phyloP scores from a whole-genome alignment of 768 basidiomycete genomes.

The Xerocomellus chrysenteron region DNA sequence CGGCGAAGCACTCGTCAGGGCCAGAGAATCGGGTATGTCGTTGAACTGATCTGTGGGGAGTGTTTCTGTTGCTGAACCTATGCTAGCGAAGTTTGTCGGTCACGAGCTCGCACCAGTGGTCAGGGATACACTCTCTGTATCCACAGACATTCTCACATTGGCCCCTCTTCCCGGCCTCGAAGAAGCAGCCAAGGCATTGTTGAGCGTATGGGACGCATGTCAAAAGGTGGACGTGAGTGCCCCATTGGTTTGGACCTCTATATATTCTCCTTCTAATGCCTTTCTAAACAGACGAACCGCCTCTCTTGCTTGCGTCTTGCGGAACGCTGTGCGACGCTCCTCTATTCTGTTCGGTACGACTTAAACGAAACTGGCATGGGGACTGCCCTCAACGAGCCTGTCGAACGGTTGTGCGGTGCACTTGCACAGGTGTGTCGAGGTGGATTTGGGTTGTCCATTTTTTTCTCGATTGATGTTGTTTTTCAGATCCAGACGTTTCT shows the following conservation, averaged over 20 bases:
- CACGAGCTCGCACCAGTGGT: constrained; percentile 35
- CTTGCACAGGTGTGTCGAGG: constrained; percentile 45
- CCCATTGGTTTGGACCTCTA: neutral
- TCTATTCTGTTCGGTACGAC: constrained; percentile 63
- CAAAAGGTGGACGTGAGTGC: constrained; percentile 58
- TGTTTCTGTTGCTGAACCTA: constrained; percentile 2
- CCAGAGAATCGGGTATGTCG: constrained; percentile 19
- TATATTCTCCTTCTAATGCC: neutral
- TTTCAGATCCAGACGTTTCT: constrained; percentile 52
- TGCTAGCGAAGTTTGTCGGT: constrained; percentile 32
- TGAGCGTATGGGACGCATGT: constrained; percentile 65
- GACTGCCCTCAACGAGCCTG: constrained; percentile 48
- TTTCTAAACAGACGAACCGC: constrained; percentile 54
- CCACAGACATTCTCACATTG: constrained; percentile 40
- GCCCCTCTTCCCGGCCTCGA: constrained; percentile 58
- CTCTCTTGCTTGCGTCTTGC: constrained; percentile 68
- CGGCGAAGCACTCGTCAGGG: constrained; percentile 22
- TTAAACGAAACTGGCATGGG: constrained; percentile 55
- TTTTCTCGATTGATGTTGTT: neutral
- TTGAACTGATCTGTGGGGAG: neutral
- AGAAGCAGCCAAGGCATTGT: constrained; percentile 48
- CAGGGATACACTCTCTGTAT: constrained; percentile 37
- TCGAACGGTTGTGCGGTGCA: constrained; percentile 31
- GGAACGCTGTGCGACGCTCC: constrained; percentile 67
- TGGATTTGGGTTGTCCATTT: no score